These are phyloP conservation scores for Aspergillus novoparasiticus DNA, from an alignment of 2,329 filamentous ascomycete species.

Conservation along the genomic window DNA sequence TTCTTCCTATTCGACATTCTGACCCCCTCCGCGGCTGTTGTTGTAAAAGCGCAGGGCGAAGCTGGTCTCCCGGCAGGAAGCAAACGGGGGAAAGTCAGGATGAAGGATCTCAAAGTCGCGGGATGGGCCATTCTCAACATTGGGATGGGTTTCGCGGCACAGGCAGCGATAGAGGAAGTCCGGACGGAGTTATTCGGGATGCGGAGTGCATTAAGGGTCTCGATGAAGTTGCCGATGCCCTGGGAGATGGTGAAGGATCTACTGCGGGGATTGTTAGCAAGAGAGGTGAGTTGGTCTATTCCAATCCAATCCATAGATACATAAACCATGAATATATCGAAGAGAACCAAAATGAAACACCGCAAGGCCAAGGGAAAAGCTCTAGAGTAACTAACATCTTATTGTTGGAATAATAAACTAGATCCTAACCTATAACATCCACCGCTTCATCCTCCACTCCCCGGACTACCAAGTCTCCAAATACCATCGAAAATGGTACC, in stretches of 20 bases:
- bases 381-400: not conserved
- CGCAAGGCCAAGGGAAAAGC: not conserved
- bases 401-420: conserved; percentile 16
- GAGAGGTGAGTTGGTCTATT: conserved; percentile 54
- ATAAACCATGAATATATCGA: not conserved
- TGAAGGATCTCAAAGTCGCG: conserved; percentile 52
- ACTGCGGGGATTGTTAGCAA: conserved; percentile 53
- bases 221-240: conserved; percentile 63
- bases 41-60: conserved; percentile 68
- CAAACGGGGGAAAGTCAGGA: conserved; percentile 41
- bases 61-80: conserved; percentile 50
- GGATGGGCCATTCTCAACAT: conserved; percentile 60
- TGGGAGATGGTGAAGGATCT: conserved; percentile 62
- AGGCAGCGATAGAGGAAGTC: conserved; percentile 58
- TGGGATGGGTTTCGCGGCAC: conserved; percentile 54
- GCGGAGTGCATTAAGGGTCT: conserved; percentile 60
- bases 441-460: conserved; percentile 71
- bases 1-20: conserved; percentile 74
- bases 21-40: conserved; percentile 68
- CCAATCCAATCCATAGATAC: not conserved
- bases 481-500: conserved; percentile 59
- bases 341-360: too few species aligned
- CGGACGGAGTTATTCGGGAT: conserved; percentile 56
- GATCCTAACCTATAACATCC: conserved; percentile 64
- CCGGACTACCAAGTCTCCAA: conserved; percentile 55